Percentiles rank a stretch among this genome's conserved stretches.
Conservation (phyloP, 1,284 basidiomycete species). For the Microbotryum scabiosae region DNA sequence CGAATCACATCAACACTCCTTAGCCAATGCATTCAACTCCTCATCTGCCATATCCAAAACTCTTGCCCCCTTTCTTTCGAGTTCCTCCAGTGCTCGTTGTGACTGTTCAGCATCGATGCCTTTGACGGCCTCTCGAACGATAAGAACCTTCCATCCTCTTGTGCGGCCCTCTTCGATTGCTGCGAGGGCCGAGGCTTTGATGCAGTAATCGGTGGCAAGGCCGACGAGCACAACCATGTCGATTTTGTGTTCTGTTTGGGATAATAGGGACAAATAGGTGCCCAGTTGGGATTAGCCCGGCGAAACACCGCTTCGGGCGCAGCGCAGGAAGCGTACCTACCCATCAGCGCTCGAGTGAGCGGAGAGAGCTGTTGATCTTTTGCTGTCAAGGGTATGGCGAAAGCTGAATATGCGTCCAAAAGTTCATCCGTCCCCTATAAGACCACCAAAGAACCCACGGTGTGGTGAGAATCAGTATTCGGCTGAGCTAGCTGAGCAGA, state of each 20-base stretch:
- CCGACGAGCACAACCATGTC: slow-evolving; percentile 50
- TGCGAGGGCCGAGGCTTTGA: slow-evolving; percentile 46
- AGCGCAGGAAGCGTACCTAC: slow-evolving; percentile 2
- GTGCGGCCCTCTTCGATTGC: slow-evolving; percentile 26
- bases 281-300: too few relatives aligned
- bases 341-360: neutral
- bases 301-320: neutral
- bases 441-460: neutral
- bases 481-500: too few relatives aligned
- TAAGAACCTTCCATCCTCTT: slow-evolving; percentile 1
- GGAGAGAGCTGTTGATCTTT: neutral
- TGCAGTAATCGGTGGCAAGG: slow-evolving; percentile 57
- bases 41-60: slow-evolving; percentile 3
- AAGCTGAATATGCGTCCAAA: slow-evolving; percentile 19
- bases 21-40: neutral
- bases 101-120: slow-evolving; percentile 3
- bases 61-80: neutral
- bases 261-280: neutral
- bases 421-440: slow-evolving; percentile 6
- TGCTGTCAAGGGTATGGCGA: slow-evolving; percentile 1
- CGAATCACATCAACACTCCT: too few relatives aligned
- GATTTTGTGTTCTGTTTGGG: slow-evolving; percentile 31
- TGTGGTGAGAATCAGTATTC: slow-evolving; percentile 1
- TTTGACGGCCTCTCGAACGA: slow-evolving; percentile 11
- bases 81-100: neutral